Evolutionary conservation across 2,329 filamentous ascomycete genomes (phyloP), one percentile per base, ranked within the genome.

Genomic region (Phoma sp.): DNA sequence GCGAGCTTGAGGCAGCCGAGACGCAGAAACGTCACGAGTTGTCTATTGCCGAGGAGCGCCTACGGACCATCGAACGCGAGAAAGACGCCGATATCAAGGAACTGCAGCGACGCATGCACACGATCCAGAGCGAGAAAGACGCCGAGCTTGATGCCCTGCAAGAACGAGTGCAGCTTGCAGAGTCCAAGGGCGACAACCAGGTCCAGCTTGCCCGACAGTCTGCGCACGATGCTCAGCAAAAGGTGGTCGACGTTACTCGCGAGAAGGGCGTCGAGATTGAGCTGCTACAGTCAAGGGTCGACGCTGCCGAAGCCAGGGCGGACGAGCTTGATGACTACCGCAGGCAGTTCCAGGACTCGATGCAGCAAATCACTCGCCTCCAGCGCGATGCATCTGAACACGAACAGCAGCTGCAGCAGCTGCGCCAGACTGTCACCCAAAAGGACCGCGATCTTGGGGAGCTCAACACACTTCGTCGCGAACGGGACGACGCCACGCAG

Each of bases 121-220:
- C 70, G 6, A 44, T 65, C 7, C 62, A 71, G 21, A 62, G 37
- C 27, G 73, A 74, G 31, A 75, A 76, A 27, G 68, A 77, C 35
- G 72, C 72, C 7, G 77, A 80, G 53, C 51, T 80, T 6, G 76
- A 78, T 29, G 69, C 75, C 10, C 58, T 81, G 9, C 72, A 71
- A 32, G 71, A 74, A 38, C 73, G 77, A 35, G 60, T 80, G 19
- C 67, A 74, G 44, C 68, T 77, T 29, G 73, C 74, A 5, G 75
- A 77, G 51, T 74, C 74, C 1, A 70, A 76, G 41, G 74, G 75
- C 13, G 75, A 77, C 46, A 75, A 75, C 43, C 73, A 76, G 50
- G 69, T 71, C 1, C 74, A 76, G 51, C 70, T 76, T 29, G 75
- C 74, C 10, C 74, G 76, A 53, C 75, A 77, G 52, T 73, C 74